Evolutionary conservation across 208 protist genomes (phyloP).

Genomic region (Trichomonas gallinae): DNA sequence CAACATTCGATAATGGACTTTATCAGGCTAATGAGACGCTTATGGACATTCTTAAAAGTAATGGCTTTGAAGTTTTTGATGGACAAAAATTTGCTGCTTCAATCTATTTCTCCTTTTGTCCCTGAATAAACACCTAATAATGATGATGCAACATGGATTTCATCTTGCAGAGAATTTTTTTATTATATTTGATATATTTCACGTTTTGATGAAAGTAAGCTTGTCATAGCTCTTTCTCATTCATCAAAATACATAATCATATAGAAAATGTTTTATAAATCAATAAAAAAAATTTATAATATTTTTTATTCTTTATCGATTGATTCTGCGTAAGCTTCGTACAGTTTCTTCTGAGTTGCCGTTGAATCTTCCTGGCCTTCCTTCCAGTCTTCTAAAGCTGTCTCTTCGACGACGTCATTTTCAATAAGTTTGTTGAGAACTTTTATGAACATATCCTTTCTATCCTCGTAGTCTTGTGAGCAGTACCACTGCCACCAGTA

Average conservation of each 20-base stretch:
- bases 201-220: too few species aligned
- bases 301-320: neutral
- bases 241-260: neutral
- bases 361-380: neutral
- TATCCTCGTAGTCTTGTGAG: neutral
- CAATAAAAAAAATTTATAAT: neutral
- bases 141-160: too few species aligned
- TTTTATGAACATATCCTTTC: neutral
- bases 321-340: neutral
- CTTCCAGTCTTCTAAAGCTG: neutral
- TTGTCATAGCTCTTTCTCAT: too few species aligned
- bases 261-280: neutral
- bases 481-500: conserved; percentile 18
- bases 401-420: neutral
- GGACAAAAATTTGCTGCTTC: too few species aligned
- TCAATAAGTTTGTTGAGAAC: neutral
- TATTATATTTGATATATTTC: too few species aligned
- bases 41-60: too few species aligned
- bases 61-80: too few species aligned
- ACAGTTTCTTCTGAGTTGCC: neutral
- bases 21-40: too few species aligned
- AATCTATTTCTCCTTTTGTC: too few species aligned
- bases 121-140: too few species aligned
- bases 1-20: too few species aligned
- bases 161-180: too few species aligned